These are phyloP conservation scores for Talaromyces ruber DNA, from an alignment of 495 filamentous ascomycete genomes.

Conservation along the genomic window DNA sequence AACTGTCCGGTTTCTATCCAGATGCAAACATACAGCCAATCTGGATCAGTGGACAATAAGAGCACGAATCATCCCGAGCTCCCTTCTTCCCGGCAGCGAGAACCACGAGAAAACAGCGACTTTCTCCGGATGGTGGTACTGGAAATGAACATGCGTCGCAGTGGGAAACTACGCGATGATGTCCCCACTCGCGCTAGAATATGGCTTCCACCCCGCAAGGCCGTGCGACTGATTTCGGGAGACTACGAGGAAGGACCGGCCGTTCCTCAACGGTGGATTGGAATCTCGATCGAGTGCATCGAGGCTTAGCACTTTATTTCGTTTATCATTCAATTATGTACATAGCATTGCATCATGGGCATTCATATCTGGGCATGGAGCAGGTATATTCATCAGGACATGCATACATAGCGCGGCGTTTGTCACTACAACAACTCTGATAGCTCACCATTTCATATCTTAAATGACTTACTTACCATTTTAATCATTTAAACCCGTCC, in stretches of 20 bases:
- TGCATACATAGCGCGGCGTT: slow-evolving; percentile 1
- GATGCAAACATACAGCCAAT: slow-evolving; percentile 68
- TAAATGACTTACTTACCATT: background rate
- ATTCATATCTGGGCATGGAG: background rate
- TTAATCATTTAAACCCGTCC: background rate
- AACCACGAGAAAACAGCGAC: slow-evolving; percentile 86
- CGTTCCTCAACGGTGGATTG: slow-evolving; percentile 34
- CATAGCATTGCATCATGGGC: slow-evolving; percentile 1
- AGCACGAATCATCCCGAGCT: slow-evolving; percentile 26
- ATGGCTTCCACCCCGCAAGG: slow-evolving; percentile 77
- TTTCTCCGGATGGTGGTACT: slow-evolving; percentile 91
- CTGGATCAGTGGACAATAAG: slow-evolving; percentile 23
- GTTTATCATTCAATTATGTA: background rate
- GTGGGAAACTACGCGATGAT: slow-evolving; percentile 80
- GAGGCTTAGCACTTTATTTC: background rate
- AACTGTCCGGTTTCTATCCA: slow-evolving; percentile 72
- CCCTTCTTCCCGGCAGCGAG: slow-evolving; percentile 63
- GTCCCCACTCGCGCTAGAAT: slow-evolving; percentile 75
- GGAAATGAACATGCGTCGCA: slow-evolving; percentile 94
- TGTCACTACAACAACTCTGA: background rate
- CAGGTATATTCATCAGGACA: background rate
- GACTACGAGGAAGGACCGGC: slow-evolving; percentile 24
- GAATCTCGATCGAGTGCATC: slow-evolving; percentile 22
- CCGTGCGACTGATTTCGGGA: slow-evolving; percentile 18
- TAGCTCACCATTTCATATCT: background rate